Conservation (phyloP, 805 yeast genomes). For the Scheffersomyces stipitis region DNA sequence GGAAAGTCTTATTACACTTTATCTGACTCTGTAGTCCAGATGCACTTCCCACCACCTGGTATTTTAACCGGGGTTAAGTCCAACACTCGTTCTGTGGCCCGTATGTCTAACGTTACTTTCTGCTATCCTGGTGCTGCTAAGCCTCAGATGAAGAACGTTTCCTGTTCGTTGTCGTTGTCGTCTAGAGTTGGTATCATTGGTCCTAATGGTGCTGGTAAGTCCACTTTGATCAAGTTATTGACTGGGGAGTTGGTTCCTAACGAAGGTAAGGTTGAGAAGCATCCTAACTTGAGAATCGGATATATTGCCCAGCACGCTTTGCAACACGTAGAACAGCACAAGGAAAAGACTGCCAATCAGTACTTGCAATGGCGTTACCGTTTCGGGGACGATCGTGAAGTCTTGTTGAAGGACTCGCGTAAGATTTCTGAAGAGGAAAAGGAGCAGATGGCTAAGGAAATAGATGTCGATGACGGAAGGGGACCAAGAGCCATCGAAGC, state of each 20-base stretch:
- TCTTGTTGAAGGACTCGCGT: constrained; percentile 88
- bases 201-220: constrained; percentile 99
- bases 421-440: constrained; percentile 75
- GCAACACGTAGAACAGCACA: constrained; percentile 95
- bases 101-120: constrained; percentile 82
- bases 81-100: constrained; percentile 88
- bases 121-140: constrained; percentile 85
- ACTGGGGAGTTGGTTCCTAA: constrained; percentile 91
- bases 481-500: constrained; percentile 91
- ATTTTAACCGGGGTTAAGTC: constrained; percentile 96
- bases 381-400: constrained; percentile 98
- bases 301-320: constrained; percentile 98
- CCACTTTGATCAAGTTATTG: constrained; percentile 87
- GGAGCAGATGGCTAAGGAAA: constrained; percentile 71
- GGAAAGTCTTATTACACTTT: constrained; percentile 94
- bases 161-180: constrained; percentile 90
- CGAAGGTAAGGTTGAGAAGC: constrained; percentile 91
- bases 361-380: constrained; percentile 98
- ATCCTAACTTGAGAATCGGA: constrained; percentile 96
- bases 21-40: constrained; percentile 88
- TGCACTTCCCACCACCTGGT: constrained; percentile 99
- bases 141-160: constrained; percentile 75
- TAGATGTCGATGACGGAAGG: constrained; percentile 82
- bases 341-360: constrained; percentile 97
- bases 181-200: constrained; percentile 96